Evolutionary conservation across 768 basidiomycete species (phyloP), one percentile per base, ranked within the genome.

Genomic region (Calocera viscosa): DNA sequence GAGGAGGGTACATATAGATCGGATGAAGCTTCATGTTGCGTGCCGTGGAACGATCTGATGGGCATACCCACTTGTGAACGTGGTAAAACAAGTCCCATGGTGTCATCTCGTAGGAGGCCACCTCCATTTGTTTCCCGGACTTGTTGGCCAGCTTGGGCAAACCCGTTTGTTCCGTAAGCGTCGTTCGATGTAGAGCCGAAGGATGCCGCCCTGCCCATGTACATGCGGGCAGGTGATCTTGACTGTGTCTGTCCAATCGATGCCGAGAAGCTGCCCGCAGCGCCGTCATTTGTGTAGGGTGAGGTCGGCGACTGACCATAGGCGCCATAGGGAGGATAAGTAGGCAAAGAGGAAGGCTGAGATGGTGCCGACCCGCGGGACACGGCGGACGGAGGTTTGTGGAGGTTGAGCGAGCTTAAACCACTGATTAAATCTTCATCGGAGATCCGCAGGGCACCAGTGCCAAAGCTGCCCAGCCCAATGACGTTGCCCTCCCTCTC

Each of bases 381-480:
- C 7, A 80, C 79, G 2, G 80, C 74, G 0, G 76, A 73, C 3
- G 78, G 76, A 3, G 74, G 72, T 26, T 82, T 78, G 49, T 77
- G 79, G 0, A 78, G 71, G 68, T 80, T 80, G n/a, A 91, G 79
- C 67, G 84, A 72, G 26, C 82, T 84, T 35, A 91, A 80, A 71
- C 88, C 88, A 24, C 81, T 82, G 0, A 88, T 88, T 14, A 93
- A 82, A 68, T 93, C 90, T 64, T 92, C 91, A 69, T 93, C 91
- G 0, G 84, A 84, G 24, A 92, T 76, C 75, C 88, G 77, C 32
- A 90, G 77, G 1, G 87, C 85, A 2, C 87, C 81, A 1, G 81
- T 76, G 64, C 78, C 74, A 64, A 66, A 43, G 43, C 19, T 66
- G 65, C 38, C 32, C 7, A 53, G 38, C 60, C 35, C 41, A 67